These are phyloP conservation scores for Arthrobotrys sinensis DNA, from an alignment of 2,329 filamentous ascomycete species.

Conservation along the genomic window DNA sequence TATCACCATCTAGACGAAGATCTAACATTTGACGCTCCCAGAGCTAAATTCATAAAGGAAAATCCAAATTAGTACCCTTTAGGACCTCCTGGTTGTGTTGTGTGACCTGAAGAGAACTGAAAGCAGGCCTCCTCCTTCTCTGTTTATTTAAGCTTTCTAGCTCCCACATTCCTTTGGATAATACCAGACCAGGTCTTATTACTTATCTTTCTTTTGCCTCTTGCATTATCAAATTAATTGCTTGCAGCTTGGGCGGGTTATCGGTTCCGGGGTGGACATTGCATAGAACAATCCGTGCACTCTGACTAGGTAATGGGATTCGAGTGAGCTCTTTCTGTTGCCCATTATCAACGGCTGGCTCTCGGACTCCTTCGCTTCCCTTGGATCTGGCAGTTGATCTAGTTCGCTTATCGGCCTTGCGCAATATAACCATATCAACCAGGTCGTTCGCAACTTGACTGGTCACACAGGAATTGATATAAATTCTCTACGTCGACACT, in stretches of 20 bases:
- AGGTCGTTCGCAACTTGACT: constrained; percentile 25
- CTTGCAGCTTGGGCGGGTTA: constrained; percentile 32
- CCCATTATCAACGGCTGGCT: constrained; percentile 44
- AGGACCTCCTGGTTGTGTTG: constrained; percentile 61
- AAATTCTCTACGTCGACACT: constrained; percentile 18
- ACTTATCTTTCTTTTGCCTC: constrained; percentile 40
- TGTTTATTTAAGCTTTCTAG: constrained; percentile 59
- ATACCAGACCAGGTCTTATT: constrained; percentile 44
- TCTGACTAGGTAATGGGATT: constrained; percentile 24
- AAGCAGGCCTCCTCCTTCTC: constrained; percentile 20
- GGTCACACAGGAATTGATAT: constrained; percentile 29
- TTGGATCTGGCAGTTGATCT: constrained; percentile 61
- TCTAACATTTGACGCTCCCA: constrained; percentile 40
- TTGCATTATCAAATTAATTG: constrained; percentile 49
- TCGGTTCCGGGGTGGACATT: constrained; percentile 33
- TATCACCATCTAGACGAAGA: constrained; percentile 58
- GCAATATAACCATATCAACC: constrained; percentile 54
- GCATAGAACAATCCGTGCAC: constrained; percentile 35
- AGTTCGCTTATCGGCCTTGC: constrained; percentile 61
- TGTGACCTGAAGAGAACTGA: constrained; percentile 36
- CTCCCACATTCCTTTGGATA: constrained; percentile 57
- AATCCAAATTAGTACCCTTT: constrained; percentile 32
- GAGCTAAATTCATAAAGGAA: constrained; percentile 50
- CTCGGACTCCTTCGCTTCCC: constrained; percentile 61
- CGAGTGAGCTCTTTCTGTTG: constrained; percentile 42